phyloP scores from a whole-genome alignment of 306 rosid species.

The Acacia melanoxylon region DNA sequence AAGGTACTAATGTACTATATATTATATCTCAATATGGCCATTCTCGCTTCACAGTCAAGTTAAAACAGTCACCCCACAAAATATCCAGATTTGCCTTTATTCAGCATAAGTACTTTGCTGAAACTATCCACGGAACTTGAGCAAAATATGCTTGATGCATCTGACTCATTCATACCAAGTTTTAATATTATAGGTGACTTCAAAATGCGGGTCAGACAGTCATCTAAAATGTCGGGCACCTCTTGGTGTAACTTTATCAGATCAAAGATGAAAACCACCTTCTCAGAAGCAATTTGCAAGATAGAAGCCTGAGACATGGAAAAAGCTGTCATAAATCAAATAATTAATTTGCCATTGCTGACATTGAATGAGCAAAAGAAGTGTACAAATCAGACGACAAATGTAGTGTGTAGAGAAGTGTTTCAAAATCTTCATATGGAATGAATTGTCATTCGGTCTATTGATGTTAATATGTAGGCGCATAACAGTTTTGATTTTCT shows the following conservation, averaged over 20 bases:
- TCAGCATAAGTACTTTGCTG: slow-evolving; percentile 11
- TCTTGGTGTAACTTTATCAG: slow-evolving; percentile 73
- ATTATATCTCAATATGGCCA: not conserved
- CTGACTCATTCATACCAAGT: slow-evolving; percentile 67
- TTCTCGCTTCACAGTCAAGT: slow-evolving; percentile 14
- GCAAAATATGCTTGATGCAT: slow-evolving; percentile 5
- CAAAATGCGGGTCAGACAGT: slow-evolving; percentile 69
- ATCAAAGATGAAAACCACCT: slow-evolving; percentile 72
- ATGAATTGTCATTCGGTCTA: no score
- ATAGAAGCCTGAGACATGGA: slow-evolving; percentile 83
- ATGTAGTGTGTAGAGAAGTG: no score
- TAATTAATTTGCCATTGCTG: no score
- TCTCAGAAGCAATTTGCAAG: slow-evolving; percentile 90
- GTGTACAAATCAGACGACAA: no score
- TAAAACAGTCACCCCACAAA: slow-evolving; percentile 24
- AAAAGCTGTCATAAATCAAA: not conserved
- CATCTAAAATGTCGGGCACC: slow-evolving; percentile 59
- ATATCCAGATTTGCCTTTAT: not conserved
- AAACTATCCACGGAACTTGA: not conserved
- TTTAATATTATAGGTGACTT: slow-evolving; percentile 78
- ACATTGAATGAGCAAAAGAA: no score
- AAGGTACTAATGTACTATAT: not conserved
- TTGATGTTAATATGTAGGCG: no score
- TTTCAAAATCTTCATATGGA: no score
- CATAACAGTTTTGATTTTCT: no score